These are phyloP conservation scores for Nigrospora osmanthi DNA, from an alignment of 2,329 filamentous ascomycete genomes.

Conservation along the genomic window DNA sequence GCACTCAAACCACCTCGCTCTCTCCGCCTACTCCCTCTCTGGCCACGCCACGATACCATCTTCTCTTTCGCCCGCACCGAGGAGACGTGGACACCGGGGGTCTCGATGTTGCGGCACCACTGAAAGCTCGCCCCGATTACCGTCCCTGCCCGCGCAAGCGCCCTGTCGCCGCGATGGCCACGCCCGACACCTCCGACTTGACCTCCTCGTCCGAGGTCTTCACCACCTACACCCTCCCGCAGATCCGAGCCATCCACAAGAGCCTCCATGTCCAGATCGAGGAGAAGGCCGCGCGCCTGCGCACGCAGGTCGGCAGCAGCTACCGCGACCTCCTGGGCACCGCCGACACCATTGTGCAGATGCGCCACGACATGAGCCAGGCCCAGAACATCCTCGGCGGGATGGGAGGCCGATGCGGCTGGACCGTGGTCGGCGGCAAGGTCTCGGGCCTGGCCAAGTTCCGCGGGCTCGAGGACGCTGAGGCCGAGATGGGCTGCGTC, in stretches of 20 bases:
- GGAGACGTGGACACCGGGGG: too few relatives aligned
- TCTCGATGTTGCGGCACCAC: too few relatives aligned
- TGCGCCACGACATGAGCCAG: slow-evolving; percentile 70
- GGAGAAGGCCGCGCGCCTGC: slow-evolving; percentile 54
- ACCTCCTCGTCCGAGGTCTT: slow-evolving; percentile 48
- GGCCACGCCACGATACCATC: too few relatives aligned
- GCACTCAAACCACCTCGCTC: too few relatives aligned
- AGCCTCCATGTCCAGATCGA: slow-evolving; percentile 51
- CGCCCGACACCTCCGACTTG: slow-evolving; percentile 38
- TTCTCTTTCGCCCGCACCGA: too few relatives aligned
- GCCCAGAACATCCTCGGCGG: slow-evolving; percentile 64
- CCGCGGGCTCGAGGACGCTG: slow-evolving; percentile 16
- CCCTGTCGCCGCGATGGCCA: slow-evolving; percentile 13
- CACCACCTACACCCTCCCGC: slow-evolving; percentile 49
- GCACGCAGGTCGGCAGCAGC: slow-evolving; percentile 55
- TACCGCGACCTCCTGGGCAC: slow-evolving; percentile 90
- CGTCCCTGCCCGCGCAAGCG: too few relatives aligned
- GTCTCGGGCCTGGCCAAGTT: slow-evolving; percentile 47
- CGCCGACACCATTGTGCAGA: slow-evolving; percentile 86
- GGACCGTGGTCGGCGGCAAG: slow-evolving; percentile 61
- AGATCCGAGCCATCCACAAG: slow-evolving; percentile 57
- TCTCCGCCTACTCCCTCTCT: too few relatives aligned
- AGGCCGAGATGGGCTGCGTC: slow-evolving; percentile 15
- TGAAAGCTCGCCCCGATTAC: too few relatives aligned
- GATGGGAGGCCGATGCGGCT: slow-evolving; percentile 73